phyloP scores from a whole-genome alignment of 768 basidiomycete genomes.

The Naganishia kalamii region DNA sequence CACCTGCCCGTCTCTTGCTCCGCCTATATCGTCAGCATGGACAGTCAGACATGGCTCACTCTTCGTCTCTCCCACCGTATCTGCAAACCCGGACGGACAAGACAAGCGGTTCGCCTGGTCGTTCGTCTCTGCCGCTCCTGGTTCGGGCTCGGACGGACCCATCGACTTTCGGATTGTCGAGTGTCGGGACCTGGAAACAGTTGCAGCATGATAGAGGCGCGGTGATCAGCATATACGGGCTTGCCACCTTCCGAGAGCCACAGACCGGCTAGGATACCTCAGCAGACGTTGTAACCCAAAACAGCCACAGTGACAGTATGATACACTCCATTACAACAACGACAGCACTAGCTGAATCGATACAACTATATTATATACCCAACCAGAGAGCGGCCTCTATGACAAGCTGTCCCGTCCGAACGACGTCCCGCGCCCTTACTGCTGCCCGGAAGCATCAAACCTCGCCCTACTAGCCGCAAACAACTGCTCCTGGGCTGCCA shows the following conservation, averaged over 20 bases:
- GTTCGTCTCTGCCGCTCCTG: not conserved
- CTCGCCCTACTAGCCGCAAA: constrained; percentile 76
- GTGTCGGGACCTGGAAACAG: not conserved
- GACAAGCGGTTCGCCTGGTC: not conserved
- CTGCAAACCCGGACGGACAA: not conserved
- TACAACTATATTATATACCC: too few relatives aligned
- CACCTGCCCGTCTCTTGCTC: not conserved
- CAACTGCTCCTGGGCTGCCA: constrained; percentile 77
- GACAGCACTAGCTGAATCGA: too few relatives aligned
- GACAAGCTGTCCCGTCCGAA: too few relatives aligned
- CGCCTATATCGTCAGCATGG: not conserved
- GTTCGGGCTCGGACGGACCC: not conserved
- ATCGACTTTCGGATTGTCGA: not conserved
- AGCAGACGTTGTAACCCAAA: too few relatives aligned
- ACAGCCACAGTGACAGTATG: too few relatives aligned
- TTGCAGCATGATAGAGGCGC: too few relatives aligned
- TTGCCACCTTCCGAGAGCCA: too few relatives aligned
- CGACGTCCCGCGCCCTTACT: not conserved
- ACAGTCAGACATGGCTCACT: not conserved
- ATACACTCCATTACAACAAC: too few relatives aligned
- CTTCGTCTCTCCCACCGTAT: too few relatives aligned
- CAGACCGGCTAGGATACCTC: too few relatives aligned
- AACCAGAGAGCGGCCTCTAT: too few relatives aligned
- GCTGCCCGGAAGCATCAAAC: constrained; percentile 36
- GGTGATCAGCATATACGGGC: too few relatives aligned